Evolutionary conservation across 1,284 basidiomycete genomes (phyloP).

Genomic region (Afroboletus lepidellus): DNA sequence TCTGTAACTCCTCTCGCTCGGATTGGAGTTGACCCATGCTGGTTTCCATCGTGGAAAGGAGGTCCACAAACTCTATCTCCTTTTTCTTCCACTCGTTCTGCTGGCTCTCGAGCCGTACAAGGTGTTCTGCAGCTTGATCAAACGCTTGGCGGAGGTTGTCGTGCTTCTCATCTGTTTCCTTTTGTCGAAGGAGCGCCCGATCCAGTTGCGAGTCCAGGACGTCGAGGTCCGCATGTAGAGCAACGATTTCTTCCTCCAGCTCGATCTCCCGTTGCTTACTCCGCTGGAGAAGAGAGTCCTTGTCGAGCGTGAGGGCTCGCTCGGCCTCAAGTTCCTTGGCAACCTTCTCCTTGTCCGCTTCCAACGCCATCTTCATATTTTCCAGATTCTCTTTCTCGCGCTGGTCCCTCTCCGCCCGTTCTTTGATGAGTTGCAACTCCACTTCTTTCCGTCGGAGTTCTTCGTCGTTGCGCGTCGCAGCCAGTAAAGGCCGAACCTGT

Average conservation of each 20-base stretch:
- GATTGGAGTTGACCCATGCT: constrained; percentile 56
- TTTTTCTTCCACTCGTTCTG: constrained; percentile 65
- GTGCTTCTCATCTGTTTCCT: constrained; percentile 77
- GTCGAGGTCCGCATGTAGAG: constrained; percentile 83
- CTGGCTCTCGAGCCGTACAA: constrained; percentile 77
- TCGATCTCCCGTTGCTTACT: constrained; percentile 84
- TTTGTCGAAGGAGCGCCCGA: constrained; percentile 71
- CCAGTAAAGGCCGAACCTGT: constrained; percentile 88
- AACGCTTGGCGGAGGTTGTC: constrained; percentile 70
- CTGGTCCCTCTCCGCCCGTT: constrained; percentile 83
- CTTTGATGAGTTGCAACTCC: constrained; percentile 80
- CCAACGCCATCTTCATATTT: constrained; percentile 73
- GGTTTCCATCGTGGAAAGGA: constrained; percentile 57
- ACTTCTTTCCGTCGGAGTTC: constrained; percentile 88
- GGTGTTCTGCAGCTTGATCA: constrained; percentile 80
- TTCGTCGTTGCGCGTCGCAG: constrained; percentile 91
- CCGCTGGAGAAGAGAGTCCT: constrained; percentile 82
- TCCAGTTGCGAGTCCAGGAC: constrained; percentile 85
- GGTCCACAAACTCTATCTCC: constrained; percentile 58
- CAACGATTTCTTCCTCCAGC: constrained; percentile 81
- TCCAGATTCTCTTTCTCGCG: constrained; percentile 78
- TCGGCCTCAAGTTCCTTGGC: constrained; percentile 85
- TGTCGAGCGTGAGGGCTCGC: constrained; percentile 77
- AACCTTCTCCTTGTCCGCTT: constrained; percentile 80
- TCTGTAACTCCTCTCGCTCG: constrained; percentile 62